Evolutionary conservation across 2,329 filamentous ascomycete genomes (phyloP), one percentile per base, ranked within the genome.

Genomic region (Ciborinia camelliae): DNA sequence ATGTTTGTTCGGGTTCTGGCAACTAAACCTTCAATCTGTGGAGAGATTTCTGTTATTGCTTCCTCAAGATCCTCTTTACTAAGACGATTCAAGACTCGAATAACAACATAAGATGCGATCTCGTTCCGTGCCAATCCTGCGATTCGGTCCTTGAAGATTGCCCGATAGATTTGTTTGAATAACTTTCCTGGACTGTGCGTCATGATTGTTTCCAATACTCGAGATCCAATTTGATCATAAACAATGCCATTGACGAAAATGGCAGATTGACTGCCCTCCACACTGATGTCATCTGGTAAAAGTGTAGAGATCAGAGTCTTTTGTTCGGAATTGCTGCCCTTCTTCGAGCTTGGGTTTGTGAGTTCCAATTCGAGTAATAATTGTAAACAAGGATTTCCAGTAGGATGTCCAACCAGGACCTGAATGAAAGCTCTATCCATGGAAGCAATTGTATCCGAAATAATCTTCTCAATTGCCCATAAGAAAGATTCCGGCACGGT

Each of bases 351-450:
- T 69, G 90, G 89, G 66, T 90, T 81, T 0, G 87, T 84, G 55
- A 98, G 84, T 73, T 99, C 95, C 20, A 99, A 81, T 73, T 93
- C 91, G 4, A 99, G 80, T 37, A 99, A 81, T 1, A 98, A 83
- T 75, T 98, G 95, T n/a, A 99, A 82, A 0, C 92, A 90, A 0
- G 95, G 95, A 73, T 97, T 97, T 55, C 92, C 95, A 0, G 94
- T 90, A 5, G 91, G 91, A 73, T 98, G 94, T 26, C 88, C 92
- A 1, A 94, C 91, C 64, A 99, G 81, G 2, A 95, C 87, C 35
- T 92, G 87, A 35, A 98, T 83, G 71, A 92, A 90, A 4, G 89
- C 91, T 2, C 89, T 84, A 74, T 95, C 92, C 71, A 97, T 83
- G 0, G 84, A 86, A 0, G 87, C 82, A 12, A 91, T 87, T 57